phyloP scores from a whole-genome alignment of 352 stramenopile species.

The Phytophthora lateralis region DNA sequence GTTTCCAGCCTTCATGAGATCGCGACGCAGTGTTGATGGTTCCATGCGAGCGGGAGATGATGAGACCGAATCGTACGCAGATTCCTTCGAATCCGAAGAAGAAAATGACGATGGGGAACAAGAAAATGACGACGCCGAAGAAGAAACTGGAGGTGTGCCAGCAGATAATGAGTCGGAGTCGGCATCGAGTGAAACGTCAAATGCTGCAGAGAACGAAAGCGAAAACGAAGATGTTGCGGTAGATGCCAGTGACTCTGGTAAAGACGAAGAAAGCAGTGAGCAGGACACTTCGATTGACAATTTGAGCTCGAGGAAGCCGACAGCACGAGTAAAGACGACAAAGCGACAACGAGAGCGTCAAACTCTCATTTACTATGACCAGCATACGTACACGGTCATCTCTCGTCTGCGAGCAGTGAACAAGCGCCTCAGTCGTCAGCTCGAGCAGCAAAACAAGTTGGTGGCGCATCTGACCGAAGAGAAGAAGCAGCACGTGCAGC shows the following conservation, averaged over 20 bases:
- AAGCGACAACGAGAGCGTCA: conserved; percentile 23
- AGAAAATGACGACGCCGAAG: not conserved
- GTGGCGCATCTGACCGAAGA: conserved; percentile 50
- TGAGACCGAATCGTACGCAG: conserved; percentile 36
- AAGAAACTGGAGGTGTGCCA: conserved; percentile 5
- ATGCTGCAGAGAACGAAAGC: conserved; percentile 7
- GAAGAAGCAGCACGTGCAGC: conserved; percentile 49
- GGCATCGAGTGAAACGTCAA: not conserved
- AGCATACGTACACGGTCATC: conserved; percentile 60
- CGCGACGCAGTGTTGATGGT: not conserved
- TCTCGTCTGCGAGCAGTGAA: conserved; percentile 54
- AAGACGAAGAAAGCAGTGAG: not conserved
- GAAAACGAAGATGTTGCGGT: conserved; percentile 3
- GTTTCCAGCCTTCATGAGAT: not conserved
- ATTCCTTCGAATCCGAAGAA: conserved; percentile 40
- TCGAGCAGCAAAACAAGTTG: conserved; percentile 63
- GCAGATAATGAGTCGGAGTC: not conserved
- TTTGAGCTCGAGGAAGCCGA: not conserved
- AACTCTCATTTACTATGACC: conserved; percentile 50
- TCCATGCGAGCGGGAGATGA: conserved; percentile 15
- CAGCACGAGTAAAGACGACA: conserved; percentile 1
- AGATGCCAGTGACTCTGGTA: conserved; percentile 1
- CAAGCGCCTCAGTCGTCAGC: conserved; percentile 45
- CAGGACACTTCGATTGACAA: not conserved
- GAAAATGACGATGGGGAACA: not conserved